These are phyloP conservation scores for Epithemia pelagica DNA, from an alignment of 108 stramenopile genomes.

Conservation along the genomic window DNA sequence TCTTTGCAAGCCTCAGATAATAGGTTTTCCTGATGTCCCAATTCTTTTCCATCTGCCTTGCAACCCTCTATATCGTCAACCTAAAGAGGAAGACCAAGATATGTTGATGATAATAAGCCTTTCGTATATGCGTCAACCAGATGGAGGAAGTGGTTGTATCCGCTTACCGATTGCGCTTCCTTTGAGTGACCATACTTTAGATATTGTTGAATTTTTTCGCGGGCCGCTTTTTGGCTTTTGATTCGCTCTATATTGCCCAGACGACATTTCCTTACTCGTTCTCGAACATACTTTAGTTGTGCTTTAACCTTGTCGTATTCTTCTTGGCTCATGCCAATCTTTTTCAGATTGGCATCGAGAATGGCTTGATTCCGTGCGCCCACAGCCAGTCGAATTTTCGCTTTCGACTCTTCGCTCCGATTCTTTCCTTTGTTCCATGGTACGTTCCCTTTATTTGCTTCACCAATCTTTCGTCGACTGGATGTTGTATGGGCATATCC, in stretches of 20 bases:
- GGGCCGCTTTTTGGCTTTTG: slow-evolving; percentile 15
- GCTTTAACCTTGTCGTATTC: slow-evolving; percentile 28
- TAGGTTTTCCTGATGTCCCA: no score
- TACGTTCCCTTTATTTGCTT: slow-evolving; percentile 43
- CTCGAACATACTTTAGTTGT: slow-evolving; percentile 37
- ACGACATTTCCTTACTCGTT: slow-evolving; percentile 19
- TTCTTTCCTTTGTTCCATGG: slow-evolving; percentile 54
- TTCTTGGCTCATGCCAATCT: slow-evolving; percentile 44
- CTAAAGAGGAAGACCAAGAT: no score
- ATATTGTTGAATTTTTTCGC: neutral
- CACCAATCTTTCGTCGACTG: slow-evolving; percentile 22
- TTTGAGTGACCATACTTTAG: neutral
- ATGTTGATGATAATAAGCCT: no score
- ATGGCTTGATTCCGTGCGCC: slow-evolving; percentile 40
- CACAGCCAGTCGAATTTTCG: slow-evolving; percentile 41
- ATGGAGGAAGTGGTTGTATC: no score
- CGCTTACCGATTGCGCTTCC: no score
- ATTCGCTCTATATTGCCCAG: neutral
- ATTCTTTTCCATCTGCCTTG: no score
- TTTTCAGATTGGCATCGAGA: slow-evolving; percentile 29
- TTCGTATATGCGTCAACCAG: no score
- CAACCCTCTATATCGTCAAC: no score
- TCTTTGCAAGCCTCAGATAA: no score
- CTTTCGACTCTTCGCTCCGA: slow-evolving; percentile 25
- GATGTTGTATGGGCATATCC: slow-evolving; percentile 45